Evolutionary conservation across 2,329 filamentous ascomycete species (phyloP), one percentile per base, ranked within the genome.

Genomic region (Aureobasidium melanogenum): DNA sequence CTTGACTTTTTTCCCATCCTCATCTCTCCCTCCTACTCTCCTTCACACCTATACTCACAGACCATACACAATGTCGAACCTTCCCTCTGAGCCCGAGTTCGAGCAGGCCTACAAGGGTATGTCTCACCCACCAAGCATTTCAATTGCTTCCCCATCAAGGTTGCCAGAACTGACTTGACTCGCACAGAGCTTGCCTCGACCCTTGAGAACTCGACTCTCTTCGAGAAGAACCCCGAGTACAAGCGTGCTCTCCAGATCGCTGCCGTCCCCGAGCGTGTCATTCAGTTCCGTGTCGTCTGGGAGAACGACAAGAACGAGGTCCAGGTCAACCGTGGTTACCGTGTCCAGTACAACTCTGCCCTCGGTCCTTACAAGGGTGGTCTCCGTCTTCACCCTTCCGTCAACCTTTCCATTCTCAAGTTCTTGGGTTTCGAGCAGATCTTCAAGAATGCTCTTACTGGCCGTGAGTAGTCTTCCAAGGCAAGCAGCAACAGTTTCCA

Each of bases 381-480:
- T 74, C 86, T 97, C 69, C 84, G 94, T 69, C 91, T 99, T 78
- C 94, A 99, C 77, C 94, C 93, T 65, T 86, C 87, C 12, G 90
- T 94, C 77, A 94, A 87, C 74, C 79, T 87, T 59, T 84, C 80
- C 62, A 81, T 84, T 72, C 85, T 99, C 71, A 99, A 99, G 82
- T 97, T 97, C 81, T 84, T 99, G 73, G 94, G 93, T 67, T 97
- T 97, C 72, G 94, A 99, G 86, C 94, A 97, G 81, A 95, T 93
- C 80, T 97, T 97, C 84, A 97, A 97, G 85, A 97, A 97, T 89
- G 94, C 94, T 68, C 81, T 97, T 69, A 97, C 94, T 64, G 94
- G 94, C 73, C 79, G 88, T 92, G 81, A 82, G 89, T 85, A 63
- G 10, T 57, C 47, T 24, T 12, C 15, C 47, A 55, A 51, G 28